Conservation (phyloP, 129 eudicot species). For the Artemisia annua region DNA sequence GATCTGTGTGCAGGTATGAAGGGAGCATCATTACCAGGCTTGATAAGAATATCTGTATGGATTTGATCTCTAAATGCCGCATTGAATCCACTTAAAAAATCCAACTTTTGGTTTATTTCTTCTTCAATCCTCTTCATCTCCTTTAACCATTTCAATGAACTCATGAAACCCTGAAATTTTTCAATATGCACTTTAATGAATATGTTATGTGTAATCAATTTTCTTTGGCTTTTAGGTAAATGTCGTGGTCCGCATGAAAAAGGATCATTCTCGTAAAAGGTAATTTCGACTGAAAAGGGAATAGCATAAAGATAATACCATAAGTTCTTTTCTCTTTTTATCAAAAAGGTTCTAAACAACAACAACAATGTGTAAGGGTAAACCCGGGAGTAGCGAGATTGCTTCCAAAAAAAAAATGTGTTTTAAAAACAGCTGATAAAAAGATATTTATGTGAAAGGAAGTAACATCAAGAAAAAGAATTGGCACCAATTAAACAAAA, state of each 20-base stretch:
- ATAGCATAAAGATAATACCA: too few species aligned
- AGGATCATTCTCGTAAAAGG: neutral
- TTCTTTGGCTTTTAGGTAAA: neutral
- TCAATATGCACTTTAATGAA: constrained; percentile 20
- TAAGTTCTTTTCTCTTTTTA: too few species aligned
- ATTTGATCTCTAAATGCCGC: constrained; percentile 69
- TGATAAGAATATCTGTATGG: constrained; percentile 77
- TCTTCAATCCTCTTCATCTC: constrained; percentile 91
- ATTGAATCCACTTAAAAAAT: constrained; percentile 61
- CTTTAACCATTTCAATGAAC: constrained; percentile 78
- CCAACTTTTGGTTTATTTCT: constrained; percentile 62
- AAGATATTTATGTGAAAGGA: neutral
- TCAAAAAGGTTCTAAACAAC: too few species aligned
- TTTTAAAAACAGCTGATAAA: neutral
- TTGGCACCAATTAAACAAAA: neutral
- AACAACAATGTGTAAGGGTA: too few species aligned
- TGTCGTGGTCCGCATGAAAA: neutral
- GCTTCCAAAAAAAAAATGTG: too few species aligned
- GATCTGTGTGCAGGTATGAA: constrained; percentile 87
- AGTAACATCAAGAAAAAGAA: constrained; percentile 7
- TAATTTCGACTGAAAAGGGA: neutral
- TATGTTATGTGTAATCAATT: neutral
- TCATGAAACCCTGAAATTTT: constrained; percentile 66
- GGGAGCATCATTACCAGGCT: constrained; percentile 83
- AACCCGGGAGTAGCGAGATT: too few species aligned